Conservation (phyloP, 2,329 filamentous ascomycete species). For the Beauveria pseudobassiana region DNA sequence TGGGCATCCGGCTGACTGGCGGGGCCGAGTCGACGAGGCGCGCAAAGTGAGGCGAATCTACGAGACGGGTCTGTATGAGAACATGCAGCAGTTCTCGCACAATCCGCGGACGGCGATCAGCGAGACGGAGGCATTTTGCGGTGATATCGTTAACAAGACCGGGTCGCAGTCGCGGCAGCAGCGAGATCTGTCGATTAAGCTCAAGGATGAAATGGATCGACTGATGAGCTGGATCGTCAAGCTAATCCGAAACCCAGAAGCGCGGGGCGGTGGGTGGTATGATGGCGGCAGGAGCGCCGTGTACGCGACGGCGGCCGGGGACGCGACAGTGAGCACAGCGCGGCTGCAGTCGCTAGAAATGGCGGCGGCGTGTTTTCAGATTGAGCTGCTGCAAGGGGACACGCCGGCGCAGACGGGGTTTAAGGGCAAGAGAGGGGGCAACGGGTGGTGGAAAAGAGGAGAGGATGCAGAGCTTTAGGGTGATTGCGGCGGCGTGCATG, state of each 20-base stretch:
- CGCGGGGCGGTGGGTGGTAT: background rate
- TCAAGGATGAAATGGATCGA: constrained; percentile 44
- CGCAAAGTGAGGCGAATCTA: constrained; percentile 36
- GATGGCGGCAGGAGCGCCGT: no score
- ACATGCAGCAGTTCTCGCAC: constrained; percentile 38
- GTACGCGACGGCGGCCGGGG: background rate
- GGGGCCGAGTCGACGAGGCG: constrained; percentile 27
- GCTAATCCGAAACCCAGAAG: constrained; percentile 22
- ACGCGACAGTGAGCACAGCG: background rate
- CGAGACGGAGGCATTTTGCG: constrained; percentile 49
- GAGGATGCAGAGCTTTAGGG: constrained; percentile 8
- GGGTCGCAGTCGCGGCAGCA: constrained; percentile 43
- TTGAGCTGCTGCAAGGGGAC: constrained; percentile 1
- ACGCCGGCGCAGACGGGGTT: background rate
- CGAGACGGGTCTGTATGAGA: constrained; percentile 32
- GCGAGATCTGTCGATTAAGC: constrained; percentile 42
- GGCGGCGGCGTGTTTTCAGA: constrained; percentile 14
- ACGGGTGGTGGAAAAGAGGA: background rate
- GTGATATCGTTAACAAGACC: constrained; percentile 44
- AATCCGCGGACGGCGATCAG: constrained; percentile 35
- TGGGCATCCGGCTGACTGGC: constrained; percentile 17
- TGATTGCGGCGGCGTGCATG: constrained; percentile 22
- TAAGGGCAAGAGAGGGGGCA: background rate
- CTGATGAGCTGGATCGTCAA: constrained; percentile 34
- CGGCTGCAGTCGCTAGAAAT: constrained; percentile 11